Conservation (phyloP, 129 eudicot genomes). For the Pseudognaphalium luteoalbum region DNA sequence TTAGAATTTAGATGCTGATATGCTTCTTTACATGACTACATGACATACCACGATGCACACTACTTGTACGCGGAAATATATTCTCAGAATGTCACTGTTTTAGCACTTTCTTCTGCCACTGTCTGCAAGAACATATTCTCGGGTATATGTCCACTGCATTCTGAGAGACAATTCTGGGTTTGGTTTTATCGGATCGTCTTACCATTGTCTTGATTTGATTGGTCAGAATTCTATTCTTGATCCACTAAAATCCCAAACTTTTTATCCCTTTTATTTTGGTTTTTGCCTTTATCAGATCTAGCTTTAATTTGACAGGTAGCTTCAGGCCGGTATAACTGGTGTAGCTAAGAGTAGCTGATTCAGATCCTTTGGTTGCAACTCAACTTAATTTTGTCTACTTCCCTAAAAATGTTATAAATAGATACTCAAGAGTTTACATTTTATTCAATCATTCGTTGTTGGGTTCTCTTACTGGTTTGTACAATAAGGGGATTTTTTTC, state of each 20-base stretch:
- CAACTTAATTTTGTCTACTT: constrained; percentile 31
- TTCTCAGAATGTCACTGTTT: constrained; percentile 23
- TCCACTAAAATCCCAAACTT: constrained; percentile 21
- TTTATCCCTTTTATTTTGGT: constrained; percentile 17
- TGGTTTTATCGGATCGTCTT: constrained; percentile 23
- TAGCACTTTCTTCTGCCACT: constrained; percentile 35
- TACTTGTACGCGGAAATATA: constrained; percentile 39
- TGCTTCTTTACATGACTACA: constrained; percentile 1
- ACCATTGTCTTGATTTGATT: constrained; percentile 20
- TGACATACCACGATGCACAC: constrained; percentile 21
- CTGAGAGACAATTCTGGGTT: constrained; percentile 26
- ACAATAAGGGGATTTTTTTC: constrained; percentile 3
- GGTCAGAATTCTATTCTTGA: constrained; percentile 15
- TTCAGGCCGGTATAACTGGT: constrained; percentile 45
- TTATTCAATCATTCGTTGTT: constrained; percentile 36
- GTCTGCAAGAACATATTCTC: constrained; percentile 26
- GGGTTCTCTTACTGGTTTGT: constrained; percentile 25
- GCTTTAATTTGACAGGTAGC: constrained; percentile 31
- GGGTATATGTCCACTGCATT: constrained; percentile 18
- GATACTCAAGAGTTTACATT: constrained; percentile 25
- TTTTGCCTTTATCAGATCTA: constrained; percentile 30
- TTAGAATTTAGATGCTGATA: constrained; percentile 18
- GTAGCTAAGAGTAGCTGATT: constrained; percentile 34
- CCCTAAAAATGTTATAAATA: constrained; percentile 45
- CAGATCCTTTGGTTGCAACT: constrained; percentile 31